Evolutionary conservation across 257 asterid species (phyloP), one percentile per base, ranked within the genome.

Genomic region (Scutellaria galericulata): DNA sequence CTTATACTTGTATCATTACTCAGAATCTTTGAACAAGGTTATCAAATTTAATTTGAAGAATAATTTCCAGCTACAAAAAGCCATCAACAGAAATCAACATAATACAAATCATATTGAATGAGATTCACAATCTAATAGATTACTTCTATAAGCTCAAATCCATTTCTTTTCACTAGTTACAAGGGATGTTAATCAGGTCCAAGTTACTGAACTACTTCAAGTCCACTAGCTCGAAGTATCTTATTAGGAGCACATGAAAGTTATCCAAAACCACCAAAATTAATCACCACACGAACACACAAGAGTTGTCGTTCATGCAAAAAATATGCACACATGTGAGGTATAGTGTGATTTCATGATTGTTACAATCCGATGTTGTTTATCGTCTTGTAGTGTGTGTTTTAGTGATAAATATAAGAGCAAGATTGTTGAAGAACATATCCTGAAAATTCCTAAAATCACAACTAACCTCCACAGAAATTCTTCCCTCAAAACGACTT

Each of bases 21-120:
- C 58, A 77, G 46, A 73, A 72, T 37, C 42, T 54, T 42, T 35
- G 10, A 35, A 60, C 5, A 20, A 68, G 35, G 24, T 22, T 55
- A n/a, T n/a, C 10, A n/a, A 53, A 35, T 6, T 22, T 6, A 5
- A 35, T 11, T 45, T 24, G 6, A 5, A 68, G 27, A 55, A 60
- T 37, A 62, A 46, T 27, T 41, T 46, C 64, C 60, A 68, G 13
- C 20, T 14, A 35, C 45, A 66, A 51, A 35, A 61, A 64, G 24
- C 58, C 53, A 35, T 61, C 18, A 22, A 22, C 39, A 48, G 50
- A 50, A 63, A 47, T 56, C 79, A 13, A 44, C 15, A 22, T n/a
- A 58, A 66, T 18, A 11, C 18, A 31, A 10, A 45, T 46, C 57
- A 57, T 22, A 54, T 10, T 41, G 18, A 55, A 74, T 51, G 47